Evolutionary conservation across 2,329 filamentous ascomycete species (phyloP).

Genomic region (Zymoseptoria crescenta): DNA sequence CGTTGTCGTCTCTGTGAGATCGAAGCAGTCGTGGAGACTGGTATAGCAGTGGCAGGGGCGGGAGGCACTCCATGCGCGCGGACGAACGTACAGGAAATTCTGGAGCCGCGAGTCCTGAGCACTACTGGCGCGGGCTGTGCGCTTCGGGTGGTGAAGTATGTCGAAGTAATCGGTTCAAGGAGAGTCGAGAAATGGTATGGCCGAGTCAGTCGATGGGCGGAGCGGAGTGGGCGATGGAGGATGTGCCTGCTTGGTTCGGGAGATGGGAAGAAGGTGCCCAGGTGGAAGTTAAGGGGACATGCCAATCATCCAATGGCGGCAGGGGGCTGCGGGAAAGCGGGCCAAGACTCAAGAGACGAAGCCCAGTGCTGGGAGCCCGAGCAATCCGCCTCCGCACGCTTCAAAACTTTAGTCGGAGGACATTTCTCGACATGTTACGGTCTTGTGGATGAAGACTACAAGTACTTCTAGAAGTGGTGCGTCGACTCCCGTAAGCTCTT

Average conservation of each 20-base stretch:
- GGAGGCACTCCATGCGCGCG: not conserved
- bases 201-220: not conserved
- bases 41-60: not conserved
- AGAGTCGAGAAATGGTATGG: not conserved
- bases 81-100: conserved; percentile 12
- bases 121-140: conserved; percentile 8
- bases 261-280: not conserved
- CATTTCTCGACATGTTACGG: not conserved
- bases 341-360: not conserved
- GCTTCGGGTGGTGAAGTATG: not conserved
- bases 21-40: conserved; percentile 9
- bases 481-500: not conserved
- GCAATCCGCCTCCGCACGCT: not conserved
- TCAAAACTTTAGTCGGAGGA: not conserved
- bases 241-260: not conserved
- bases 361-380: not conserved
- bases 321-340: not conserved
- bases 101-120: conserved; percentile 17
- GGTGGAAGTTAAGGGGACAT: not conserved
- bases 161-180: not conserved
- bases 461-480: not conserved
- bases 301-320: not conserved
- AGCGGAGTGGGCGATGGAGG: not conserved
- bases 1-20: conserved; percentile 4
- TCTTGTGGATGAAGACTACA: not conserved